Evolutionary conservation across 2,329 filamentous ascomycete genomes (phyloP).

Genomic region (Lasiodiplodia sp.): DNA sequence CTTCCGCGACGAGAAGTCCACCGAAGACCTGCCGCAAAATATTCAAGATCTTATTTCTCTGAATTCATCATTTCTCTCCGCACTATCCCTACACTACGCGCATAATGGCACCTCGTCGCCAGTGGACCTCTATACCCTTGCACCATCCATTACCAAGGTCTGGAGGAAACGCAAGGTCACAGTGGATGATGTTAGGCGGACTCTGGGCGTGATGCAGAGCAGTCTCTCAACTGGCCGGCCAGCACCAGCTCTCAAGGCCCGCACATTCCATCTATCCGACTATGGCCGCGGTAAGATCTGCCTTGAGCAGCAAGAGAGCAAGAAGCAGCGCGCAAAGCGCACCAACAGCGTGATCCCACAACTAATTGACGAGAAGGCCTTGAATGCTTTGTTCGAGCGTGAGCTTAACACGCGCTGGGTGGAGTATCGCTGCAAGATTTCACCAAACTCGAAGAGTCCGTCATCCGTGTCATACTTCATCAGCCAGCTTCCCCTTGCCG

Average conservation of each 20-base stretch:
- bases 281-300: conserved; percentile 53
- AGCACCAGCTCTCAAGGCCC: conserved; percentile 36
- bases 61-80: conserved; percentile 57
- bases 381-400: conserved; percentile 60
- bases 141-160: conserved; percentile 50
- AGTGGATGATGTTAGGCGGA: conserved; percentile 54
- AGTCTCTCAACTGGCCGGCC: conserved; percentile 8
- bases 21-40: conserved; percentile 46
- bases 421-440: conserved; percentile 46
- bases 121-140: conserved; percentile 51
- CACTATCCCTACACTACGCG: conserved; percentile 58
- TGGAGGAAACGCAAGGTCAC: conserved; percentile 57
- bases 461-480: conserved; percentile 64
- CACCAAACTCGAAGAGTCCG: conserved; percentile 51
- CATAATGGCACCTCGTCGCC: conserved; percentile 57
- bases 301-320: conserved; percentile 47
- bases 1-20: conserved; percentile 30
- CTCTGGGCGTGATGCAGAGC: conserved; percentile 50
- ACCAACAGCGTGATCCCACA: conserved; percentile 35
- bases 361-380: conserved; percentile 53
- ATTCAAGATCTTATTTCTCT: conserved; percentile 54
- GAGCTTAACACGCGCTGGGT: conserved; percentile 56
- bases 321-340: conserved; percentile 36
- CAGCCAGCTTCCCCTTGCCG: conserved; percentile 62
- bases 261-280: conserved; percentile 49